Evolutionary conservation across 495 filamentous ascomycete genomes (phyloP).

Genomic region (Neurospora sp.): DNA sequence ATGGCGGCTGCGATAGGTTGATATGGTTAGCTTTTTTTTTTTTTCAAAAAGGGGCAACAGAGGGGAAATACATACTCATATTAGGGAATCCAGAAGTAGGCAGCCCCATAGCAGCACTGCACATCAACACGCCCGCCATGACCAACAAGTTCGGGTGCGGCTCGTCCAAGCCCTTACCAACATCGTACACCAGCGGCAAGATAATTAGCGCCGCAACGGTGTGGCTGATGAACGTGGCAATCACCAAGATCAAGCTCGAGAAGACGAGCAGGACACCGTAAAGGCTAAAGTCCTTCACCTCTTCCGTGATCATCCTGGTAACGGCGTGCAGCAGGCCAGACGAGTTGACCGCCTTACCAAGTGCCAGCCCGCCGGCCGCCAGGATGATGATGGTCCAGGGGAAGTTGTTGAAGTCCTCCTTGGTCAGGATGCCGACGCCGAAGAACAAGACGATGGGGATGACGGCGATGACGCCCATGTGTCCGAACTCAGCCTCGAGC

Average conservation of each 20-base stretch:
- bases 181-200: conserved; percentile 75
- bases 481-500: conserved; percentile 77
- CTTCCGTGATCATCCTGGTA: conserved; percentile 58
- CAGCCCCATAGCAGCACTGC: conserved; percentile 70
- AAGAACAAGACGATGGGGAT: conserved; percentile 95
- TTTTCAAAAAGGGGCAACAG: background rate
- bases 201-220: conserved; percentile 96
- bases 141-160: conserved; percentile 92
- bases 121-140: conserved; percentile 64
- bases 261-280: conserved; percentile 88
- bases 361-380: conserved; percentile 82
- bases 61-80: conserved; percentile 68
- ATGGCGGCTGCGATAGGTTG: conserved; percentile 60
- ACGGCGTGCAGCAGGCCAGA: conserved; percentile 90
- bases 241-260: conserved; percentile 71
- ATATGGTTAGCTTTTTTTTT: background rate
- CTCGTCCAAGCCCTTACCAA: conserved; percentile 73
- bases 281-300: conserved; percentile 68
- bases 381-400: conserved; percentile 99
- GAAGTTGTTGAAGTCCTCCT: conserved; percentile 99
- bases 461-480: conserved; percentile 98
- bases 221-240: conserved; percentile 96
- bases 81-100: conserved; percentile 97
- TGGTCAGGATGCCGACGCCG: conserved; percentile 91
- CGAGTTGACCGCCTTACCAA: conserved; percentile 89